Percentiles rank a stretch among this genome's conserved stretches.
These are phyloP conservation scores for Mortierella sp. DNA, from an alignment of 371 early-diverging fungal genomes.

Conservation along the genomic window DNA sequence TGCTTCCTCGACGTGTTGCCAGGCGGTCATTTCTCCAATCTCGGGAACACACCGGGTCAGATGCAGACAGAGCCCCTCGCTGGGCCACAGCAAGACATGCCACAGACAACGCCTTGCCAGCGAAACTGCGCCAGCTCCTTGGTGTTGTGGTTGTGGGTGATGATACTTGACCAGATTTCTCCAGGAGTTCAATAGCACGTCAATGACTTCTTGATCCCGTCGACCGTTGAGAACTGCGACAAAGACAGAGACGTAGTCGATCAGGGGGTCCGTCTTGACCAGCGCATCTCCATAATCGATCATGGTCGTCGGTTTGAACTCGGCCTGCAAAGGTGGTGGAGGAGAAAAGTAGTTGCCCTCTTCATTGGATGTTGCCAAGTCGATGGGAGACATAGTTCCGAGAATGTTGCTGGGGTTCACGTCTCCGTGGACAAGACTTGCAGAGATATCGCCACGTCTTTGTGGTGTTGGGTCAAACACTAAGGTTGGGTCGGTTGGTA, in stretches of 20 bases:
- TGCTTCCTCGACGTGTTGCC: constrained; percentile 46
- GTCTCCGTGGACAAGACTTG: constrained; percentile 43
- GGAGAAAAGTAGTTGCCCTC: not conserved
- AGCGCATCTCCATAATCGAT: constrained; percentile 49
- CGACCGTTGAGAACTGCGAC: constrained; percentile 42
- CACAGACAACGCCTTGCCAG: constrained; percentile 44
- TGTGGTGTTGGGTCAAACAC: constrained; percentile 22
- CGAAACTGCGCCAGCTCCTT: too few relatives aligned
- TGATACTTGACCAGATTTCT: not conserved
- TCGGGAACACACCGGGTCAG: constrained; percentile 33
- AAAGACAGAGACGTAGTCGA: constrained; percentile 46
- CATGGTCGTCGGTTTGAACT: constrained; percentile 29
- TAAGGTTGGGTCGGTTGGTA: constrained; percentile 14
- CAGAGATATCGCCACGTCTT: constrained; percentile 7
- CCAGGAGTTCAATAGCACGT: constrained; percentile 25
- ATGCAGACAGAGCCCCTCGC: constrained; percentile 35
- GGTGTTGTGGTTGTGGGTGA: too few relatives aligned
- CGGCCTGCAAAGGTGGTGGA: too few relatives aligned
- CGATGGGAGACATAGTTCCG: not conserved
- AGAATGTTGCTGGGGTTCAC: constrained; percentile 36
- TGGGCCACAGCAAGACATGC: constrained; percentile 56
- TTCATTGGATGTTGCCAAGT: not conserved
- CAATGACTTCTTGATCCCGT: constrained; percentile 10
- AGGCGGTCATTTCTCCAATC: constrained; percentile 41
- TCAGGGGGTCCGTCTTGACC: constrained; percentile 33